A percentile compares a stretch with the other conserved stretches of the same genome.
Evolutionary conservation across 306 rosid species (phyloP).

Genomic region (Cicer chorassanicum): DNA sequence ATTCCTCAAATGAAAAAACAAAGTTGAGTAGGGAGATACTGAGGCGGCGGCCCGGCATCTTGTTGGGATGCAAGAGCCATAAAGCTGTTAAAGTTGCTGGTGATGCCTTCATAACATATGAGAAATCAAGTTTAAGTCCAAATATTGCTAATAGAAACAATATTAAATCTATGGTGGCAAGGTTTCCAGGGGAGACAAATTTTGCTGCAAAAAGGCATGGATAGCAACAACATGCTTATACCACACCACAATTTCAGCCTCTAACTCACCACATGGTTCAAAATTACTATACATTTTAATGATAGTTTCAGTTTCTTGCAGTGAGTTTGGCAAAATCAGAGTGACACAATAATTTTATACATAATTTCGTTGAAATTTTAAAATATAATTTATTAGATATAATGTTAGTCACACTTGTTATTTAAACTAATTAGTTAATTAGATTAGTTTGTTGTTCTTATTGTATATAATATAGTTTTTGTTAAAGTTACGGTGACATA

Average conservation of each 20-base stretch:
- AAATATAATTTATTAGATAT: no score
- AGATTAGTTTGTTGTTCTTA: no score
- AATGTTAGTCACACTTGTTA: no score
- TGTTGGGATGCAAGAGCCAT: slow-evolving; percentile 78
- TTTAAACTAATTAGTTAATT: no score
- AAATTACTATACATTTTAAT: slow-evolving; percentile 52
- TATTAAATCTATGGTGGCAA: slow-evolving; percentile 51
- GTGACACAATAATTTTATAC: no score
- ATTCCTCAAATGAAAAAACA: slow-evolving; percentile 38
- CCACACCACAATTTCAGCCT: slow-evolving; percentile 49
- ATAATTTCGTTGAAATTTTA: no score
- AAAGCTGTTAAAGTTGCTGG: slow-evolving; percentile 77
- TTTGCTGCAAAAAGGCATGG: slow-evolving; percentile 54
- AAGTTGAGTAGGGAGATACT: slow-evolving; percentile 47
- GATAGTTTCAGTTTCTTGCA: no score
- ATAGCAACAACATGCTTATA: slow-evolving; percentile 50
- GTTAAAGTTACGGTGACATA: no score
- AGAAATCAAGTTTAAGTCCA: slow-evolving; percentile 45
- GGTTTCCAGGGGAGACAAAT: slow-evolving; percentile 64
- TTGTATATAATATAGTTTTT: no score
- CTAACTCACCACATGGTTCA: slow-evolving; percentile 59
- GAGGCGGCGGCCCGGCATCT: slow-evolving; percentile 47
- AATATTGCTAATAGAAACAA: slow-evolving; percentile 43
- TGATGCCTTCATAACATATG: slow-evolving; percentile 61
- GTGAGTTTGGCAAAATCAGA: no score